Evolutionary conservation across 2,329 filamentous ascomycete genomes (phyloP), one percentile per base, ranked within the genome.

Genomic region (Trichoderma endophyticum): DNA sequence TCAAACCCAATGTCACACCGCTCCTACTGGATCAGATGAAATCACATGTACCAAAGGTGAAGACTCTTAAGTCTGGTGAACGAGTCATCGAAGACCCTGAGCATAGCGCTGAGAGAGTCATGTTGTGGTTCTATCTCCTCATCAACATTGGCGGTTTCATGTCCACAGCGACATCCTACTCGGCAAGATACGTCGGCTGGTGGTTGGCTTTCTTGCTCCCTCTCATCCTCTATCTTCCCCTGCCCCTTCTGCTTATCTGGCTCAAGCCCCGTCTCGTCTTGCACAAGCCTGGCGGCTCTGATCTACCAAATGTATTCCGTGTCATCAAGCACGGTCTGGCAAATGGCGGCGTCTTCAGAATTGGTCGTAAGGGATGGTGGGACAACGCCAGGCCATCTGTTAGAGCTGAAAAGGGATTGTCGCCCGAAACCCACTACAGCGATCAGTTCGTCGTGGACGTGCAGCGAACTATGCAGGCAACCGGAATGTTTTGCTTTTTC

Each of bases 1-100:
- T 94, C 85, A 94, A 94, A 83, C 83, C 90, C 51, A 93, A 93
- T 74, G 90, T 94, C 48, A 89, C 90, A 0, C 90, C 90, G 0
- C 82, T 92, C 21, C 86, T 93, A 32, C 88, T 91, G 12, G 91
- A 93, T 74, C 90, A 93, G 77, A 87, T 91, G 77, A 85, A 82
- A 3, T 84, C 86, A 26, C 88, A 87, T 5, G 86, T 86, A 34
- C 76, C 78, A 30, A 76, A 59, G 24, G 73, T 72, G 43, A 67
- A 56, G 12, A 48, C 43, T 48, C 43, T 48, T 89, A 48, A 48
- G 11, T 48, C 43, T 48, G 43, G 43, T 48, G 43, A 48, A 48
- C 43, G 43, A 2, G 43, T 92, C 34, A 91, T 93, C 63, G 84
- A 91, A n/a, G 90, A 92, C 74, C 90, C 90, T 0, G 88, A 89